Percentiles rank a stretch among this genome's conserved stretches.
phyloP scores from a whole-genome alignment of 78 protist species.

The Dictyostelium firmibasis region DNA sequence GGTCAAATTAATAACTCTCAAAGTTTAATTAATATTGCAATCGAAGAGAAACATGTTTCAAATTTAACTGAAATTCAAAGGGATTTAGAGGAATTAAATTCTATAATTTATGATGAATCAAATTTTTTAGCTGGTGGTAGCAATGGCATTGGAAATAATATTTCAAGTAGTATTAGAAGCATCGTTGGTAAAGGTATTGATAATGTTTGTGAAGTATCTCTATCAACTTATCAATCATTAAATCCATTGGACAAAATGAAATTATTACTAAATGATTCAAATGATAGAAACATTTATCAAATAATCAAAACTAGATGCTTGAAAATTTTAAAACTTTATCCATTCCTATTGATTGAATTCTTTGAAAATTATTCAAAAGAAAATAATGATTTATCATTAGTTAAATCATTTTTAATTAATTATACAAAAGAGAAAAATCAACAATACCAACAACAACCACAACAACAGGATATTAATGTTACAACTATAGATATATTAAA shows the following conservation, averaged over 20 bases:
- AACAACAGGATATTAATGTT: neutral
- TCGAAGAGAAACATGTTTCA: slow-evolving; percentile 15
- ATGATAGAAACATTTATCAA: neutral
- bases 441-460: neutral
- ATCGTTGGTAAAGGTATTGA: neutral
- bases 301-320: neutral
- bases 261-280: neutral
- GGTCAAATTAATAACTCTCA: slow-evolving; percentile 52
- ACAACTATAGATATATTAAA: neutral
- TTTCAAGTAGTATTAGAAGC: neutral
- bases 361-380: slow-evolving; percentile 23
- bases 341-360: neutral
- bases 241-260: neutral
- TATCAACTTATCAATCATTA: neutral
- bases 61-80: neutral
- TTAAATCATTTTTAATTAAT: neutral
- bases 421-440: neutral
- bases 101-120: neutral
- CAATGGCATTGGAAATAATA: neutral
- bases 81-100: slow-evolving; percentile 1
- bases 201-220: neutral
- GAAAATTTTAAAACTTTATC: neutral
- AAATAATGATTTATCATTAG: neutral
- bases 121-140: neutral
- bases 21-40: slow-evolving; percentile 8